A percentile compares a stretch with the other conserved stretches of the same genome.
Evolutionary conservation across 1,139 yeast genomes (phyloP).

Genomic region (Geotrichum siamense): DNA sequence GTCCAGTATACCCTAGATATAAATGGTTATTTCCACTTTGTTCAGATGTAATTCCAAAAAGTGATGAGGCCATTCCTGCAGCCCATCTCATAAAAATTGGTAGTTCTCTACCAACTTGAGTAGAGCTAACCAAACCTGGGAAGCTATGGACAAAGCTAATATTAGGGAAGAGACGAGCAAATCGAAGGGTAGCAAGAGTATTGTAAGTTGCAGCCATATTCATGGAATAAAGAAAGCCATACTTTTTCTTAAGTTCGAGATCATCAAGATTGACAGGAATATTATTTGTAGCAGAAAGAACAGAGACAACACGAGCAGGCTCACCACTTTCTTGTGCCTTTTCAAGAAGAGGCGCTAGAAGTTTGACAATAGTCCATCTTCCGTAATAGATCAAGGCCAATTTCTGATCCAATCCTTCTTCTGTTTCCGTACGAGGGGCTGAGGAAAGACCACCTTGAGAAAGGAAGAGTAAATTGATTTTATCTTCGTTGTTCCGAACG

Average conservation of each 20-base stretch:
- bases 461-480: slow-evolving; percentile 28
- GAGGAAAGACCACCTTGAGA: slow-evolving; percentile 25
- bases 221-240: slow-evolving; percentile 12
- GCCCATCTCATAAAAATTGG: no score
- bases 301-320: slow-evolving; percentile 29
- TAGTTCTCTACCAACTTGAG: slow-evolving; percentile 21
- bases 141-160: slow-evolving; percentile 27
- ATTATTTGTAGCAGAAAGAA: slow-evolving; percentile 27
- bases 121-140: slow-evolving; percentile 31
- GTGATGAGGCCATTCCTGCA: no score
- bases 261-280: slow-evolving; percentile 23
- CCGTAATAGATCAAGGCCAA: slow-evolving; percentile 29
- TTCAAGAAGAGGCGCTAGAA: slow-evolving; percentile 25
- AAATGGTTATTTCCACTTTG: slow-evolving; percentile 27
- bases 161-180: slow-evolving; percentile 27
- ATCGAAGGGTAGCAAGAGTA: slow-evolving; percentile 24
- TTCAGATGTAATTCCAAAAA: no score
- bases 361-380: slow-evolving; percentile 26
- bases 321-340: slow-evolving; percentile 24
- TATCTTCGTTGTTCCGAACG: slow-evolving; percentile 24
- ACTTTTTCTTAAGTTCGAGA: slow-evolving; percentile 25
- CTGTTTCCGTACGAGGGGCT: slow-evolving; percentile 25
- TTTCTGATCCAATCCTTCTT: slow-evolving; percentile 30
- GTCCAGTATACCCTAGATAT: slow-evolving; percentile 22
- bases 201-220: slow-evolving; percentile 19